A percentile compares a stretch with the other conserved stretches of the same genome.
These are phyloP conservation scores for Baudoinia panamericana DNA, from an alignment of 495 filamentous ascomycete genomes.

Conservation along the genomic window DNA sequence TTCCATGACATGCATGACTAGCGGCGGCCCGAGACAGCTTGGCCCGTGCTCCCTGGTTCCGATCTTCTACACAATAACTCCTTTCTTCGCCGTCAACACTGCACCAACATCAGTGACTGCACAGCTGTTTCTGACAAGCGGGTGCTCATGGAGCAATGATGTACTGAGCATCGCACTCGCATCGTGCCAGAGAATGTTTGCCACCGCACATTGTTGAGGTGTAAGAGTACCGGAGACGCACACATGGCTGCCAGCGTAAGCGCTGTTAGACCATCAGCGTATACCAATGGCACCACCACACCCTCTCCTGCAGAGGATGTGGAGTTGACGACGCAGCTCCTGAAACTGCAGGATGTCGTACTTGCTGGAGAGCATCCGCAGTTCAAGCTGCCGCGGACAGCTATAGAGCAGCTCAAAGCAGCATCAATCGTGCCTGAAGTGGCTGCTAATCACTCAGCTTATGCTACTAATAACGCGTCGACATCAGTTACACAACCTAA, in stretches of 20 bases:
- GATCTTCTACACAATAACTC: no score
- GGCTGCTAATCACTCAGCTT: neutral
- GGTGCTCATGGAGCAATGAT: no score
- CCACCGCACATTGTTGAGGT: no score
- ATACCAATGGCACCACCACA: constrained; percentile 22
- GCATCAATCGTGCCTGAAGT: neutral
- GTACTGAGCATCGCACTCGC: no score
- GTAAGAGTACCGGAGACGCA: no score
- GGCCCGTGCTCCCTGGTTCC: no score
- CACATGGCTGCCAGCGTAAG: constrained; percentile 7
- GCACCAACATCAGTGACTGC: no score
- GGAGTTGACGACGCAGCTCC: constrained; percentile 52
- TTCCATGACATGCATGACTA: no score
- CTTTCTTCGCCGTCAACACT: no score
- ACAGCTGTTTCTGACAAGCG: no score
- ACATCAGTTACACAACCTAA: neutral
- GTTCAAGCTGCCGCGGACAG: constrained; percentile 52
- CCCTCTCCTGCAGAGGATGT: constrained; percentile 19
- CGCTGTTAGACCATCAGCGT: constrained; percentile 16
- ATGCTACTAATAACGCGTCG: constrained; percentile 12
- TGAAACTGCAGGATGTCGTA: constrained; percentile 63
- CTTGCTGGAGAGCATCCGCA: constrained; percentile 60
- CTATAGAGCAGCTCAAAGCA: constrained; percentile 37
- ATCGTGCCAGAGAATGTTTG: no score
- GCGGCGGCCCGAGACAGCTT: no score